phyloP scores from a whole-genome alignment of 306 rosid genomes.

The Cucumis sativus region Cucumber_9930_V3 NC_026660.2:11100001-11100500 shows the following conservation, averaged over 20 bases:
- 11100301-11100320: constrained; percentile 19
- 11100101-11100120: constrained; percentile 12
- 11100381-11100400: constrained; percentile 41
- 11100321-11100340: constrained; percentile 36
- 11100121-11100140: constrained; percentile 5
- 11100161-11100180: constrained; percentile 23
- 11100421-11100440: constrained; percentile 29
- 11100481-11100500: constrained; percentile 13
- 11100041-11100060: constrained; percentile 40
- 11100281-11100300: constrained; percentile 33
- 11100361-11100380: constrained; percentile 31
- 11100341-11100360: constrained; percentile 36
- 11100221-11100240: constrained; percentile 27
- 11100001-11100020: constrained; percentile 66
- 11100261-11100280: constrained; percentile 43
- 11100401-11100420: constrained; percentile 31
- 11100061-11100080: constrained; percentile 15
- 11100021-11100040: constrained; percentile 73
- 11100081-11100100: constrained; percentile 15
- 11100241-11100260: constrained; percentile 39
- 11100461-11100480: constrained; percentile 22
- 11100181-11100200: constrained; percentile 25
- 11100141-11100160: constrained; percentile 5
- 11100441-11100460: constrained; percentile 34
- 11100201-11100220: constrained; percentile 22